Evolutionary conservation across 2,329 filamentous ascomycete genomes (phyloP), one percentile per base, ranked within the genome.

Genomic region (Fonsecaea pedrosoi): DNA sequence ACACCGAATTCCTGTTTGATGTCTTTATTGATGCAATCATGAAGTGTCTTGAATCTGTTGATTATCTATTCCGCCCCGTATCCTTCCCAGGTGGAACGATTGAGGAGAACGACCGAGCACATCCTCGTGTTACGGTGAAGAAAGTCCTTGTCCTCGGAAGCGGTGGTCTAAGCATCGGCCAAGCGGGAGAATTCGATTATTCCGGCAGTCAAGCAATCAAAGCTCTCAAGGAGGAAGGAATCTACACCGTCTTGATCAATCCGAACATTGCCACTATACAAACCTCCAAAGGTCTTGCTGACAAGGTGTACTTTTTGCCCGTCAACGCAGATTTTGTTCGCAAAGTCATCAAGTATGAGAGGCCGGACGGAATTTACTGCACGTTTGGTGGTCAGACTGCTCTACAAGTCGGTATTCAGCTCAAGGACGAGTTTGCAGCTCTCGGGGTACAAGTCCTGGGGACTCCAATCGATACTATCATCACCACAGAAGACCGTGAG

Each of bases 201-300:
- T 98, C 95, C 62, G 95, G 95, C 70, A 96, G 92, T 79, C 95
- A 99, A 80, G 95, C 94, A 54, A 98, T 99, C 84, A 99, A 99
- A 84, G 95, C 95, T 42, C 78, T 99, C 74, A 98, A 98, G 81
- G 91, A 98, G 79, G 95, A 98, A 81, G 94, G 94, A 68, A 97
- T 98, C 75, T 98, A 97, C 83, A 97, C 95, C 2, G 90, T 99
- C 70, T 84, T 99, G 70, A 98, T 99, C 85, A 99, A 99, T 82
- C 95, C 95, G 65, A 99, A 99, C 78, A 98, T 99, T 77, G 95
- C 95, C 72, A 99, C 95, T 0, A 98, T 98, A 70, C 95, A 99
- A 79, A 99, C 95, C 4, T 98, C 95, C 61, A 97, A 97, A 82
- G 95, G 95, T 71, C 84, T 99, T 61, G 95, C 95, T 13, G 95